Evolutionary conservation across 2,329 filamentous ascomycete genomes (phyloP).

Genomic region (Plectosphaerella cucumerina): DNA sequence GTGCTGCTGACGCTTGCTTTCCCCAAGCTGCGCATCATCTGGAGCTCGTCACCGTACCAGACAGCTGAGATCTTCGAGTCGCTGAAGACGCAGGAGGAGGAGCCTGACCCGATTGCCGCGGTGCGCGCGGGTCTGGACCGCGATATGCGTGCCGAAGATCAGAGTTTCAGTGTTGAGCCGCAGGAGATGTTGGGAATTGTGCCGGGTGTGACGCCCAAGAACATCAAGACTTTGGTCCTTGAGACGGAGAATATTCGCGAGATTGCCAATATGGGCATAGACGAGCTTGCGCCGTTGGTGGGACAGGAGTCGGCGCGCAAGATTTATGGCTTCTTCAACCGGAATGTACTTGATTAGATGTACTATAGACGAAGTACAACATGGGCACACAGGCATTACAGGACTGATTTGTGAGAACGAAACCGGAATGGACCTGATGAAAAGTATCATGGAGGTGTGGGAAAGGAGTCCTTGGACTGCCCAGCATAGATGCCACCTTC

Average conservation of each 20-base stretch:
- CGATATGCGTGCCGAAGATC: constrained; percentile 56
- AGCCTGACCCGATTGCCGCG: constrained; percentile 86
- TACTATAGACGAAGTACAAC: constrained; percentile 17
- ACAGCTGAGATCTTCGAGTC: constrained; percentile 96
- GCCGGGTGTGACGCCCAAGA: constrained; percentile 79
- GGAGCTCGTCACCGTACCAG: constrained; percentile 90
- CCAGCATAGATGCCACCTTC: too few species aligned
- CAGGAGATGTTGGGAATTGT: constrained; percentile 87
- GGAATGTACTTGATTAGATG: constrained; percentile 54
- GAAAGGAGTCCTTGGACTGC: too few species aligned
- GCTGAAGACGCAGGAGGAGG: constrained; percentile 82
- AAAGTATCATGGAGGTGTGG: background rate
- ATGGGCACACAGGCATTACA: background rate
- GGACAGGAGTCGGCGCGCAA: constrained; percentile 73
- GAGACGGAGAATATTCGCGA: constrained; percentile 74
- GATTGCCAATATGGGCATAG: constrained; percentile 78
- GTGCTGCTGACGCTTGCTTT: constrained; percentile 92
- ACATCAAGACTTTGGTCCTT: constrained; percentile 66
- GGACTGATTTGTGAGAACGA: too few species aligned
- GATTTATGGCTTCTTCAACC: constrained; percentile 77
- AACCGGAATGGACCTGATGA: background rate
- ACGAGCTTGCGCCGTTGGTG: constrained; percentile 68
- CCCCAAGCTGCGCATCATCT: constrained; percentile 84
- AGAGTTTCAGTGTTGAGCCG: constrained; percentile 76
- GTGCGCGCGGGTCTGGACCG: constrained; percentile 76